Evolutionary conservation across 495 filamentous ascomycete genomes (phyloP).

Genomic region (Penicillium robsamsonii): DNA sequence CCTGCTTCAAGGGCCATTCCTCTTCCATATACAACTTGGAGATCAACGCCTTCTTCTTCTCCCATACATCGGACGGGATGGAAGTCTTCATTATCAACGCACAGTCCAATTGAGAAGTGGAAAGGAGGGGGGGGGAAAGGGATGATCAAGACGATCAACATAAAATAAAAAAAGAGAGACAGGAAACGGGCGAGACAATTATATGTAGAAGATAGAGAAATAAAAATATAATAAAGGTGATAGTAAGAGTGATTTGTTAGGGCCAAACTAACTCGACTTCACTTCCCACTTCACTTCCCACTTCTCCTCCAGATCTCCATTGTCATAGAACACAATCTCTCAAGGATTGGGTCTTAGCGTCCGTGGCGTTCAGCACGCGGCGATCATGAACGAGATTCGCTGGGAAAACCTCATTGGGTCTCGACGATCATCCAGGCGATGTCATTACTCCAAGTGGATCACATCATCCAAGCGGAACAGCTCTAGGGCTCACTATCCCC

Average conservation of each 20-base stretch:
- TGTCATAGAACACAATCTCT: background rate
- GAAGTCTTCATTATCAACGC: conserved; percentile 42
- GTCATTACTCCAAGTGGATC: conserved; percentile 19
- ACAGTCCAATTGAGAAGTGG: conserved; percentile 6
- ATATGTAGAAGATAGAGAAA: background rate
- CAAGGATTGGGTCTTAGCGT: background rate
- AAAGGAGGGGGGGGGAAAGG: background rate
- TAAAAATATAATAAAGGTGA: background rate
- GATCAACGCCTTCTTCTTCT: conserved; percentile 49
- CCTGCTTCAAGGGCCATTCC: conserved; percentile 50
- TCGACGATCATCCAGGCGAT: conserved; percentile 21
- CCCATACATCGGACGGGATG: conserved; percentile 50
- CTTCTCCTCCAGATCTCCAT: background rate
- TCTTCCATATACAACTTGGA: conserved; percentile 49
- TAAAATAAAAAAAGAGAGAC: conserved; percentile 4
- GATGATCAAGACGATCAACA: conserved; percentile 6
- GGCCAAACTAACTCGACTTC: background rate
- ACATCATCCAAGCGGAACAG: conserved; percentile 15
- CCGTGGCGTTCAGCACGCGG: conserved; percentile 17
- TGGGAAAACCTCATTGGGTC: conserved; percentile 11
- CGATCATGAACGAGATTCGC: conserved; percentile 26
- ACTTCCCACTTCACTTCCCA: too few species aligned
- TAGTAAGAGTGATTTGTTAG: background rate
- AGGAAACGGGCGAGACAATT: conserved; percentile 10
- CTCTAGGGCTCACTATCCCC: conserved; percentile 20